These are phyloP conservation scores for Sporothrix protearum DNA, from an alignment of 2,329 filamentous ascomycete genomes.

Conservation along the genomic window DNA sequence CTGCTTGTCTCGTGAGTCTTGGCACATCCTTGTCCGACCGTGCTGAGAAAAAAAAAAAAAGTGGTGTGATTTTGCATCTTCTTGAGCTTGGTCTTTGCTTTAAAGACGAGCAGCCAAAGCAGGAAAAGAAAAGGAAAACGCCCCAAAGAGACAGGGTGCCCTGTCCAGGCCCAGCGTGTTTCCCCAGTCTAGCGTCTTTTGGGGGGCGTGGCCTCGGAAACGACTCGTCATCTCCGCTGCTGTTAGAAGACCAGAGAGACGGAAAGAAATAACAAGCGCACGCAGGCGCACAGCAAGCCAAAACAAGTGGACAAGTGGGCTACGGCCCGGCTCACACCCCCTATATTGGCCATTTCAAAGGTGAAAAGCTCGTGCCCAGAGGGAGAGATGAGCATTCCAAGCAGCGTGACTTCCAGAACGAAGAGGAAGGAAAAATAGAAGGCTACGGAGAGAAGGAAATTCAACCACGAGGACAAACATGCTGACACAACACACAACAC, in stretches of 20 bases:
- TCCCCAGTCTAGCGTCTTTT: background rate
- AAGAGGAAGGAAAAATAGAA: background rate
- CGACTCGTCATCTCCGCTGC: constrained; percentile 1
- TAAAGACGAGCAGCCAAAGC: background rate
- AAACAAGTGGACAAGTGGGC: background rate
- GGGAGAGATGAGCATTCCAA: background rate
- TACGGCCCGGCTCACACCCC: background rate
- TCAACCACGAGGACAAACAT: background rate
- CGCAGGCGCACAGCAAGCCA: background rate
- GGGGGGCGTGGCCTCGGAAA: background rate
- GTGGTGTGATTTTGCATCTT: background rate
- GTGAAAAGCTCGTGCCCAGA: background rate
- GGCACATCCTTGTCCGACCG: background rate
- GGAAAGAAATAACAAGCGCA: too few species aligned
- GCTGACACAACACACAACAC: background rate
- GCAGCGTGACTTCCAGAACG: background rate
- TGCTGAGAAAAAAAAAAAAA: background rate
- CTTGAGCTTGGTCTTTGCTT: background rate
- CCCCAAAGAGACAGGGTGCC: background rate
- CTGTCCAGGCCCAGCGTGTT: background rate
- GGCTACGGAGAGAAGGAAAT: background rate
- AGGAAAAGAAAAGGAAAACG: background rate
- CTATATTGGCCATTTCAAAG: background rate
- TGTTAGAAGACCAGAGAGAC: background rate
- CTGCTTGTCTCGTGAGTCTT: background rate